These are phyloP conservation scores for Collybiopsis luxurians DNA, from an alignment of 768 basidiomycete species.

Conservation along the genomic window DNA sequence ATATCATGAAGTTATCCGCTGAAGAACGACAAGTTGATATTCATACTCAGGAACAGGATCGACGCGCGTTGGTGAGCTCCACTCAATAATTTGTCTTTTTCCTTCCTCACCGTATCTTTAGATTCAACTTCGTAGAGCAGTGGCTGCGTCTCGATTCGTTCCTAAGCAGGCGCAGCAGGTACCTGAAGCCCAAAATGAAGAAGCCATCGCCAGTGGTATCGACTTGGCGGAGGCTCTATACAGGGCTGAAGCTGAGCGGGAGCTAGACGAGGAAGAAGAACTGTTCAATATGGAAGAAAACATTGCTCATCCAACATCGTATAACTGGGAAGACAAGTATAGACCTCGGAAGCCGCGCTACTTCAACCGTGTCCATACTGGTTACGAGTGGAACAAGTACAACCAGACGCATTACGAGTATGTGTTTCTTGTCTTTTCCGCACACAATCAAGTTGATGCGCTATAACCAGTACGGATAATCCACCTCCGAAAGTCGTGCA, in stretches of 20 bases:
- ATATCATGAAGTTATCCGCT: slow-evolving; percentile 62
- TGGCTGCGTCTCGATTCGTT: slow-evolving; percentile 87
- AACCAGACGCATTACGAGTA: slow-evolving; percentile 99
- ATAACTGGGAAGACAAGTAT: slow-evolving; percentile 99
- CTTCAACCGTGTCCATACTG: slow-evolving; percentile 98
- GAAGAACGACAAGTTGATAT: slow-evolving; percentile 86
- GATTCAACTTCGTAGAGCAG: slow-evolving; percentile 77
- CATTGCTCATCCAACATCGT: slow-evolving; percentile 76
- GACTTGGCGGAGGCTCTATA: slow-evolving; percentile 89
- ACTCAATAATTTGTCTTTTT: neutral
- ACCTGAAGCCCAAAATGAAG: slow-evolving; percentile 55
- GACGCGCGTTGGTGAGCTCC: slow-evolving; percentile 55
- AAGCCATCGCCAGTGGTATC: slow-evolving; percentile 54
- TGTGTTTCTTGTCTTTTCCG: slow-evolving; percentile 26
- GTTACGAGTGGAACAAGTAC: slow-evolving; percentile 99
- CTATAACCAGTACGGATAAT: slow-evolving; percentile 77
- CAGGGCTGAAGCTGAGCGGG: slow-evolving; percentile 86
- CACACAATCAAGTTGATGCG: neutral
- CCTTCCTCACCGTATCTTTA: slow-evolving; percentile 23
- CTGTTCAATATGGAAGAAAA: slow-evolving; percentile 93
- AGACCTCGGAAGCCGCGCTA: slow-evolving; percentile 95
- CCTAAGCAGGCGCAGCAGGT: slow-evolving; percentile 65
- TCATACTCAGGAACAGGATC: slow-evolving; percentile 65
- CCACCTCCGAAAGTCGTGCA: slow-evolving; percentile 99
- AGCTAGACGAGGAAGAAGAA: slow-evolving; percentile 95